Evolutionary conservation across 257 asterid species (phyloP).

Genomic region (Schizonepeta tenuifolia): DNA sequence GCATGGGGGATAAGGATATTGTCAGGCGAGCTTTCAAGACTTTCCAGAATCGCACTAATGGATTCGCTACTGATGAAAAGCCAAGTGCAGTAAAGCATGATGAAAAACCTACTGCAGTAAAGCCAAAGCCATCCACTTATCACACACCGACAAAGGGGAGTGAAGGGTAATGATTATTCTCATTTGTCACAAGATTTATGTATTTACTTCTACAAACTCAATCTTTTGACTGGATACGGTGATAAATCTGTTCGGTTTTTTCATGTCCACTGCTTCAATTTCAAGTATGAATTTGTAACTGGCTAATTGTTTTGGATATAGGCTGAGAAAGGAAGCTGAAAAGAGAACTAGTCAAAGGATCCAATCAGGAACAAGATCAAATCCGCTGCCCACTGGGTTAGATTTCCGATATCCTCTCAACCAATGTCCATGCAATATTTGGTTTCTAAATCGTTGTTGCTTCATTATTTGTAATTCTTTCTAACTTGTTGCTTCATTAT

Average conservation of each 20-base stretch:
- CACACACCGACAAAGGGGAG: conserved; percentile 54
- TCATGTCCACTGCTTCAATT: conserved; percentile 14
- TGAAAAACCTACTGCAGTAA: conserved; percentile 49
- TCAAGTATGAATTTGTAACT: conserved; percentile 1
- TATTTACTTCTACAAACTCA: background rate
- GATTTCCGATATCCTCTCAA: conserved; percentile 26
- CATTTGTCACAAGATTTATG: background rate
- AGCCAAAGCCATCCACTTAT: conserved; percentile 50
- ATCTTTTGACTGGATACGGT: background rate
- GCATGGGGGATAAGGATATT: conserved; percentile 96
- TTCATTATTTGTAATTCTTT: too few relatives aligned
- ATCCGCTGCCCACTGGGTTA: conserved; percentile 50
- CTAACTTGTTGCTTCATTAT: background rate
- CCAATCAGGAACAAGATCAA: conserved; percentile 51
- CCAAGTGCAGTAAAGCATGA: conserved; percentile 52
- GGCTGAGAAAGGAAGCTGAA: conserved; percentile 53
- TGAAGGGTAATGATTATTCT: conserved; percentile 55
- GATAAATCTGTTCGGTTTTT: conserved; percentile 18
- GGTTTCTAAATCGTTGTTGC: background rate
- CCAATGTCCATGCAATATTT: conserved; percentile 9
- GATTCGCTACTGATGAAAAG: conserved; percentile 46
- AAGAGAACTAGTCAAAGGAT: conserved; percentile 48
- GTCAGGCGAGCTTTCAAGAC: conserved; percentile 85
- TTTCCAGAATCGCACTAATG: conserved; percentile 66
- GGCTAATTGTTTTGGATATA: conserved; percentile 33